Base-by-base conservation (phyloP, 148 eudicot species). In the Limonium bicolor region DNA sequence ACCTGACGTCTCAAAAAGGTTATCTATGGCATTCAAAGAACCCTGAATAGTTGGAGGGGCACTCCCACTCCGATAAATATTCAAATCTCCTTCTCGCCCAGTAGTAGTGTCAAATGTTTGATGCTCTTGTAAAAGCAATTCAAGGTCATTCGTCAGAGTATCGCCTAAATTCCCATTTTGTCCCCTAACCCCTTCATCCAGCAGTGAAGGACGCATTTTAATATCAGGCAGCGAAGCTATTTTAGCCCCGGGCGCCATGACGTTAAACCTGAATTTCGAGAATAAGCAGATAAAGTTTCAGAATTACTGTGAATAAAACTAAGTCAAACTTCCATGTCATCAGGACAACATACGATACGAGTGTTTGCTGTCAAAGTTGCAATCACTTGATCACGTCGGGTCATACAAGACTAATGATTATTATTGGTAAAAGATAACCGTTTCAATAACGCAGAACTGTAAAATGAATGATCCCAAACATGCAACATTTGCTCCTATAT, bases 1-100 rank as follows among this genome's bases (percentile, higher is more conserved):
- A 65, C 55, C 38, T n/a, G 51, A 51, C 47, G 48, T 50, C 22
- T 41, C 42, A 32, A 56, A 63, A 2, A 78, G 39, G 51, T 63
- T 65, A 10, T 55, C 71, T 11, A 58, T 65, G 1, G 81, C 70
- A 25, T 48, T 63, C 18, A 67, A 53, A 2, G 86, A 70, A 23
- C 81, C 86, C 36, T 78, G 66, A 2, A 74, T 58, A 6, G 81
- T 71, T 1, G 81, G 81, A 1, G 86, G 81, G 20, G 86, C 81
- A 58, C 86, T 74, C 17, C 86, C 86, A 61, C 86, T 78, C 41
- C 86, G 41, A 19, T 41, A 56, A 14, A 71, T 68, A 48, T 62
- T 51, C 36, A 60, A 30, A 56, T 59, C 73, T 41, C 65, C 50
- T 48, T 54, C 70, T 9, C 41, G 29, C 20, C 62, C 66, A 24